These are phyloP conservation scores for Colletotrichum plurivorum DNA, from an alignment of 2,329 filamentous ascomycete genomes.

Conservation along the genomic window DNA sequence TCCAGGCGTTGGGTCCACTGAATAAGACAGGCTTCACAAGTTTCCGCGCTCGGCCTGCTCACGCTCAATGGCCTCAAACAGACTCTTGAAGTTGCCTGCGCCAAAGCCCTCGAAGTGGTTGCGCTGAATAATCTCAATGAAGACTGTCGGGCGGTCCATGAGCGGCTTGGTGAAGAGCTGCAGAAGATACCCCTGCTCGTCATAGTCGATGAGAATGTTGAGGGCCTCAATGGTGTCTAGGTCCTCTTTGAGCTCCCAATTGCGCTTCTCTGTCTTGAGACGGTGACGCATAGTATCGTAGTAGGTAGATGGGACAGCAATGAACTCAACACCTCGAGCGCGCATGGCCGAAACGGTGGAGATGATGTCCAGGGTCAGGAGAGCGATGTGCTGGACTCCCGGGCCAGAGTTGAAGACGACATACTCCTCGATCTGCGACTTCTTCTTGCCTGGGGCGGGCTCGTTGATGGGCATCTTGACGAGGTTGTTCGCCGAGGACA, in stretches of 20 bases:
- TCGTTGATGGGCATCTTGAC: constrained; percentile 99
- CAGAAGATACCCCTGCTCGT: constrained; percentile 88
- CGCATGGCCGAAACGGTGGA: constrained; percentile 81
- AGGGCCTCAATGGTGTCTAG: constrained; percentile 82
- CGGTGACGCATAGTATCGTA: constrained; percentile 83
- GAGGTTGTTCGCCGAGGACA: constrained; percentile 85
- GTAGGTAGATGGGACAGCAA: constrained; percentile 88
- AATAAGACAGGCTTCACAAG: constrained; percentile 61
- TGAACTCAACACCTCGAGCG: constrained; percentile 93
- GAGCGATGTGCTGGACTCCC: constrained; percentile 94
- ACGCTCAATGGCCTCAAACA: constrained; percentile 96
- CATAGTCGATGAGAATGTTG: constrained; percentile 95
- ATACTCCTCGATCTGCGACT: constrained; percentile 94
- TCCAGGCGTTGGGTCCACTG: too few species aligned
- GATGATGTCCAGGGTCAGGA: constrained; percentile 87
- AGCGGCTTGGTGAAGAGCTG: constrained; percentile 87
- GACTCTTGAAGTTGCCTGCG: constrained; percentile 93
- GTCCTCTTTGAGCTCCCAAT: constrained; percentile 81
- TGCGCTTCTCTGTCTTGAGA: constrained; percentile 73
- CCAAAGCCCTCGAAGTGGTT: constrained; percentile 94
- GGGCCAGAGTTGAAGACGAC: constrained; percentile 91
- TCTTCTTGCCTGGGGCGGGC: constrained; percentile 89
- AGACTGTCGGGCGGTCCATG: constrained; percentile 95
- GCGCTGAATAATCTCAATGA: constrained; percentile 95
- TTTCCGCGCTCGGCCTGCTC: constrained; percentile 92